These are phyloP conservation scores for Leccinum imitatum DNA, from an alignment of 768 basidiomycete species.

Conservation along the genomic window DNA sequence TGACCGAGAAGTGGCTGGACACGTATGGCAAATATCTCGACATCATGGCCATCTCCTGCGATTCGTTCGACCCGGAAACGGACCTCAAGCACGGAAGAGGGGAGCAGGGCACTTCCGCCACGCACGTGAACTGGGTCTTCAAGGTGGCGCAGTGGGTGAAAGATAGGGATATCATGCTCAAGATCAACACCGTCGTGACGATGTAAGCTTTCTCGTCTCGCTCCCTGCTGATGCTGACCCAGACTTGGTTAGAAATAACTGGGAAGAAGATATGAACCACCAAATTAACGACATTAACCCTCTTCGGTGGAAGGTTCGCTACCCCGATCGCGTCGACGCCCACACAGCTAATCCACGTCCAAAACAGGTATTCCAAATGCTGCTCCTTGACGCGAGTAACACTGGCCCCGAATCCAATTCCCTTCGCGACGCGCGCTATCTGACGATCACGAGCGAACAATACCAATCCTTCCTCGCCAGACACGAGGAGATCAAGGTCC, in stretches of 20 bases:
- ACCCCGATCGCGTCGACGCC: background rate
- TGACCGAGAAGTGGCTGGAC: slow-evolving; percentile 38
- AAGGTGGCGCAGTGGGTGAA: slow-evolving; percentile 33
- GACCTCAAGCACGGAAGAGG: slow-evolving; percentile 30
- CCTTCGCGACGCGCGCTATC: slow-evolving; percentile 27
- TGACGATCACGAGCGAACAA: slow-evolving; percentile 33
- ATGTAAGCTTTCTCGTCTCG: slow-evolving; percentile 14
- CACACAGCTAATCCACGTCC: background rate
- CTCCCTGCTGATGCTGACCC: background rate
- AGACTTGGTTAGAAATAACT: slow-evolving; percentile 27
- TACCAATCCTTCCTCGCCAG: slow-evolving; percentile 35
- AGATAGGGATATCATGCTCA: slow-evolving; percentile 31
- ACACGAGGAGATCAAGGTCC: slow-evolving; percentile 25
- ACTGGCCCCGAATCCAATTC: slow-evolving; percentile 25
- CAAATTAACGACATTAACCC: slow-evolving; percentile 28
- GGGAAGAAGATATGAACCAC: slow-evolving; percentile 37
- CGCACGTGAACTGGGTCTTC: slow-evolving; percentile 30
- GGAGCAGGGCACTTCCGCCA: slow-evolving; percentile 26
- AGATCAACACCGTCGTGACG: slow-evolving; percentile 35
- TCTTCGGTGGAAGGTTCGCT: slow-evolving; percentile 36
- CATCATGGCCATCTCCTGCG: slow-evolving; percentile 39
- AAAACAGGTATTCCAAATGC: slow-evolving; percentile 31
- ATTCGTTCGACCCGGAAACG: slow-evolving; percentile 33
- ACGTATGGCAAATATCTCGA: slow-evolving; percentile 37
- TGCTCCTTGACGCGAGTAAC: slow-evolving; percentile 32